These are phyloP conservation scores for Chrysochromulina tobinii DNA, from an alignment of 78 protist genomes.

Conservation along the genomic window DNA sequence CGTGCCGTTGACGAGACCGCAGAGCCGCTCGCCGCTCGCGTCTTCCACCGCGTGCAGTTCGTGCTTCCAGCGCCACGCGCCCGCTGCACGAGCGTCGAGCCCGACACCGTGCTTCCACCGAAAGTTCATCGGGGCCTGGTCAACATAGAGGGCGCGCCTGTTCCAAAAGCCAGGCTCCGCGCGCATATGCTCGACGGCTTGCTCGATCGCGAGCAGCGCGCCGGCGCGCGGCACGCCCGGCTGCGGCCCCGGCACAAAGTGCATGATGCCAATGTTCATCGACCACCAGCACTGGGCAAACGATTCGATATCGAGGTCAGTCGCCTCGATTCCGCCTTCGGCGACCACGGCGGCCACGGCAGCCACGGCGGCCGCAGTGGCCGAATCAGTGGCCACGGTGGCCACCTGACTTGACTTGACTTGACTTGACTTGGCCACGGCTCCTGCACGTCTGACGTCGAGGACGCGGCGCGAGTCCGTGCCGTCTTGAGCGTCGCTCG, in stretches of 20 bases:
- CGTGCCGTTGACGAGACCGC: slow-evolving; percentile 4
- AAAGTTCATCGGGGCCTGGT: neutral
- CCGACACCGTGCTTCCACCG: neutral
- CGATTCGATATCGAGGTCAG: neutral
- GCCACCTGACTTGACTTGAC: no score
- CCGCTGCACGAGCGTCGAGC: no score
- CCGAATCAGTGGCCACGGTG: no score
- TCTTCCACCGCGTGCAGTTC: neutral
- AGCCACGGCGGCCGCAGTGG: no score
- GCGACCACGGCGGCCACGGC: no score
- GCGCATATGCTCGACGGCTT: neutral
- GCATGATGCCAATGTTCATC: slow-evolving; percentile 16
- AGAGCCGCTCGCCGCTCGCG: neutral
- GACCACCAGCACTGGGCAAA: neutral
- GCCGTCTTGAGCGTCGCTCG: slow-evolving; percentile 14
- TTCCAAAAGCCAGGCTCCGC: no score
- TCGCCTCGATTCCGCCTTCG: no score
- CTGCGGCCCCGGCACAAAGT: neutral
- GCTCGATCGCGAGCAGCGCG: neutral
- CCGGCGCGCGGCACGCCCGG: neutral
- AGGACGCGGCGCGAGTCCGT: neutral
- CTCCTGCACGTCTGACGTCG: neutral
- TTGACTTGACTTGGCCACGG: no score
- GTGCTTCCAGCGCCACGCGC: neutral
- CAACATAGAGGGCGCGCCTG: no score